Conservation (phyloP, 257 asterid genomes). For the Linderniella brevidens region DNA sequence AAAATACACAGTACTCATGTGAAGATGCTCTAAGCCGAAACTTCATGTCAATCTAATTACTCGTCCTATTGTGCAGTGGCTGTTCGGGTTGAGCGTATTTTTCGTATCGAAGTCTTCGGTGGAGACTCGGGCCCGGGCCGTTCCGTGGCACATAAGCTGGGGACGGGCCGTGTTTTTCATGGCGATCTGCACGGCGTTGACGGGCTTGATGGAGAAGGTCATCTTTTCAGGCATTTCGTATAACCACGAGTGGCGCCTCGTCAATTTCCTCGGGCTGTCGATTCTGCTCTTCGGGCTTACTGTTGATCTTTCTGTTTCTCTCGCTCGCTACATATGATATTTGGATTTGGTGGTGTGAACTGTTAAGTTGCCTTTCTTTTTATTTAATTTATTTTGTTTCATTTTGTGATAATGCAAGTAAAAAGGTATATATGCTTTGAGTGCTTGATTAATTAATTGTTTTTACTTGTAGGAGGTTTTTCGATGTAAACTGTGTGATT, state of each 20-base stretch:
- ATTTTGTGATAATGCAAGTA: background rate
- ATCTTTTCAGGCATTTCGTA: conserved; percentile 19
- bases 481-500: too few relatives aligned
- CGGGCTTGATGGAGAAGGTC: conserved; percentile 60
- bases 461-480: too few relatives aligned
- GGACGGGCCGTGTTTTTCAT: conserved; percentile 47
- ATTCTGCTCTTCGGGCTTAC: conserved; percentile 56
- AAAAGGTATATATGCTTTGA: background rate
- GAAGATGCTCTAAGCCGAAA: too few relatives aligned
- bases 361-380: too few relatives aligned
- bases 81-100: conserved; percentile 31
- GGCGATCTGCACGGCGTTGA: conserved; percentile 54
- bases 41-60: too few relatives aligned
- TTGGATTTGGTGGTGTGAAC: background rate
- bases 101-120: conserved; percentile 22
- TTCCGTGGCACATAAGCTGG: conserved; percentile 40
- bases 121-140: conserved; percentile 17
- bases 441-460: background rate
- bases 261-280: conserved; percentile 44
- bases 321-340: conserved; percentile 24
- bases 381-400: too few relatives aligned
- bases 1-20: too few relatives aligned
- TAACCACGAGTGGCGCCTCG: conserved; percentile 23
- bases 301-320: conserved; percentile 47
- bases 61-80: conserved; percentile 26